These are phyloP conservation scores for Rhizopogon roseolus DNA, from an alignment of 768 basidiomycete genomes.

Conservation along the genomic window DNA sequence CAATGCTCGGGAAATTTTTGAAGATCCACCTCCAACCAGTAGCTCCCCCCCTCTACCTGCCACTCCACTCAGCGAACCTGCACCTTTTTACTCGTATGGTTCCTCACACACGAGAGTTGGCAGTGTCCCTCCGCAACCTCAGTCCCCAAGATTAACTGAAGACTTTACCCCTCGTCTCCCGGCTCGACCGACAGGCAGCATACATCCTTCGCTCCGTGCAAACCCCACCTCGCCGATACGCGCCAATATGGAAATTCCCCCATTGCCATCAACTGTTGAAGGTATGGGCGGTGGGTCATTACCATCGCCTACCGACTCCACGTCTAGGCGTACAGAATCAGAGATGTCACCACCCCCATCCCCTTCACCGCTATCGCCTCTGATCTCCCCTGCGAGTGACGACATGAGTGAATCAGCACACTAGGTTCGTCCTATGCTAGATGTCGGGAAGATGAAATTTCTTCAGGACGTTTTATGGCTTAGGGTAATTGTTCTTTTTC, in stretches of 20 bases:
- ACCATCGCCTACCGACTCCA: conserved; percentile 2
- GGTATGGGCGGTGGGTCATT: conserved; percentile 20
- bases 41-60: conserved; percentile 70
- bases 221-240: conserved; percentile 45
- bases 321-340: conserved; percentile 3
- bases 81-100: conserved; percentile 57
- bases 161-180: conserved; percentile 77
- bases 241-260: conserved; percentile 29
- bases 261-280: conserved; percentile 17
- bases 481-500: not conserved
- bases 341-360: conserved; percentile 15
- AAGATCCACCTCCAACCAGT: conserved; percentile 41
- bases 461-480: not conserved
- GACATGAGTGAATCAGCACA: not conserved
- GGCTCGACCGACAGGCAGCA: conserved; percentile 62
- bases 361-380: conserved; percentile 10
- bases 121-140: conserved; percentile 32
- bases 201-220: conserved; percentile 69
- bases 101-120: conserved; percentile 66
- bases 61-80: conserved; percentile 61
- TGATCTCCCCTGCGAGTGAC: not conserved
- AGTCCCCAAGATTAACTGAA: conserved; percentile 32
- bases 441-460: not conserved
- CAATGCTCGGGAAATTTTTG: conserved; percentile 60
- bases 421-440: not conserved